Evolutionary conservation across 2,329 filamentous ascomycete species (phyloP), one percentile per base, ranked within the genome.

Genomic region (Zymoseptoria brevis): DNA sequence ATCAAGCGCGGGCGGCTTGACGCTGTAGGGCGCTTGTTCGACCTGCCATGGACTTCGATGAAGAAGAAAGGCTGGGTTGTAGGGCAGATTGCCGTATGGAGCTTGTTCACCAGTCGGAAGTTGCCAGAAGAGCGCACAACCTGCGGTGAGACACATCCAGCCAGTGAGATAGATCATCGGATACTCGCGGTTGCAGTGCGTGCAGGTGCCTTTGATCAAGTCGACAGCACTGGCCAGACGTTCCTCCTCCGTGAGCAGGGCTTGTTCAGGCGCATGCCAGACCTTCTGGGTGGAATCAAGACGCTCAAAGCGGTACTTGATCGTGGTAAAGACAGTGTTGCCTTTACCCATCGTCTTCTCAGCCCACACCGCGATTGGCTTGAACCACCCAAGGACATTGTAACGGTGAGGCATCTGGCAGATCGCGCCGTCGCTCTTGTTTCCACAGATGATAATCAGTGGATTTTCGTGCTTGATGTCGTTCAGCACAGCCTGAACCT

Each of bases 301-400:
- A 61, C 87, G 87, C 69, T 91, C 85, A 3, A 90, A 80, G 0
- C 87, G 81, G 24, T 87, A 78, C 62, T 83, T 84, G 65, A 81
- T 80, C 0, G 79, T 76, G 1, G 70, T 72, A 5, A 70, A 66
- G 9, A 55, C 56, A 50, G 64, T 69, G 9, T 56, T 54, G 16
- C 60, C 61, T 51, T 66, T 76, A 1, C 75, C 70, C 0, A 73
- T 62, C 4, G 75, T 75, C 60, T 77, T 80, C 65, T 92, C 88
- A 9, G 74, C 76, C 88, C 88, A 92, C 0, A 90, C 76, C 54
- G 87, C 76, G 0, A 86, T 87, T 11, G 88, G 76, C 54, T 85
- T 82, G 69, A 89, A 91, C 70, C 80, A 85, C n/a, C 79, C 86
- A 50, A 91, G 76, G 0, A 90, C 83, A 57, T 81, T 84, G 66